Percentiles rank a stretch among this genome's conserved stretches.
Conservation (phyloP, 1,139 yeast genomes). For the Pichia sp. region DNA sequence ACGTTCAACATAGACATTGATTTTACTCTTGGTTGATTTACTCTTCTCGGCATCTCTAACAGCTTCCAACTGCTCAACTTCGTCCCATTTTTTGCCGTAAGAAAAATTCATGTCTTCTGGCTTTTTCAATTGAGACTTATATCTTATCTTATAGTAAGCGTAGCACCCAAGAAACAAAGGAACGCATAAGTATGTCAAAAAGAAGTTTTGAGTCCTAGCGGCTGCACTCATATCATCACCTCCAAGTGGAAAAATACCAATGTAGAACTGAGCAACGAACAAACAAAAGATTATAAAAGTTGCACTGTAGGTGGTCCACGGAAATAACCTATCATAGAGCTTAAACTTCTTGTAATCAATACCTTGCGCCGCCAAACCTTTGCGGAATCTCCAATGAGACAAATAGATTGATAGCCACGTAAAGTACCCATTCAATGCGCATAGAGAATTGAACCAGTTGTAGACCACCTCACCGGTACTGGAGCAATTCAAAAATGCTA, state of each 20-base stretch:
- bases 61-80: conserved; percentile 13
- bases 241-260: conserved; percentile 17
- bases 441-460: conserved; percentile 51
- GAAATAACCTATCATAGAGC: conserved; percentile 18
- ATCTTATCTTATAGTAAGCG: conserved; percentile 16
- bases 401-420: conserved; percentile 48
- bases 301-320: conserved; percentile 21
- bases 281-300: conserved; percentile 14
- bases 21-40: conserved; percentile 3
- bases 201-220: conserved; percentile 16
- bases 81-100: conserved; percentile 19
- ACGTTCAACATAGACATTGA: conserved; percentile 13
- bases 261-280: conserved; percentile 18
- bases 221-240: conserved; percentile 13
- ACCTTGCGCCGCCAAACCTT: conserved; percentile 26
- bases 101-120: conserved; percentile 19
- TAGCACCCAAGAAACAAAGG: conserved; percentile 16
- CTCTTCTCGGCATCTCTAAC: conserved; percentile 12
- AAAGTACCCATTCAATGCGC: conserved; percentile 49
- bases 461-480: conserved; percentile 40
- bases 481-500: conserved; percentile 42
- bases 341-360: conserved; percentile 16
- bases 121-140: conserved; percentile 10
- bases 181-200: conserved; percentile 18
- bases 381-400: conserved; percentile 44